Conservation (phyloP, 2,329 filamentous ascomycete genomes). For the Phyllosticta citriasiana region DNA sequence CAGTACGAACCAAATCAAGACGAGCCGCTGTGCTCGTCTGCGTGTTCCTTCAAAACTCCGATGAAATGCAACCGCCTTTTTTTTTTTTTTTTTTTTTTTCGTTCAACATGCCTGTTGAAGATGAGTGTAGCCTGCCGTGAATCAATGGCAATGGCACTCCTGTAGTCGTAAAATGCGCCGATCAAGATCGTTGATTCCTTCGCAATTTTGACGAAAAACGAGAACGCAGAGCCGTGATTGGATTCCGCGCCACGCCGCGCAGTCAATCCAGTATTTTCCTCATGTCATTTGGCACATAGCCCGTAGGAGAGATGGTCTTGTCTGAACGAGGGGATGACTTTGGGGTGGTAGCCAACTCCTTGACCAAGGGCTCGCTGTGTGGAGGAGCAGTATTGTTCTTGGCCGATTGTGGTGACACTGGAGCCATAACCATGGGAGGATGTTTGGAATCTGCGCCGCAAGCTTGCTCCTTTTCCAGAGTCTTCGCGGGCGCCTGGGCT, state of each 20-base stretch:
- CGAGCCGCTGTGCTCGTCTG: neutral
- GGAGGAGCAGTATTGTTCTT: constrained; percentile 22
- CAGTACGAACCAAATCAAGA: neutral
- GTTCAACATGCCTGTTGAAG: neutral
- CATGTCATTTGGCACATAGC: constrained; percentile 1
- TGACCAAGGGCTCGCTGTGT: constrained; percentile 2
- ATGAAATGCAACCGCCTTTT: neutral
- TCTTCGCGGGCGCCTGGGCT: neutral
- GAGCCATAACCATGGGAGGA: constrained; percentile 17
- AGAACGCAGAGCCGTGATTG: neutral
- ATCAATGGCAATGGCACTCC: neutral
- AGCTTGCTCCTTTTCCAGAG: neutral
- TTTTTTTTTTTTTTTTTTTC: neutral
- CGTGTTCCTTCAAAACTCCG: neutral
- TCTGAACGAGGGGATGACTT: neutral
- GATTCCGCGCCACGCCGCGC: neutral
- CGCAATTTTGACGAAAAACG: neutral
- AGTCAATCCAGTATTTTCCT: neutral
- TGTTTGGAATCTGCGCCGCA: constrained; percentile 9
- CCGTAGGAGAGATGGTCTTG: constrained; percentile 2
- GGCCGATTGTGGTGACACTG: constrained; percentile 20
- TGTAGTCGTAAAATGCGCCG: neutral
- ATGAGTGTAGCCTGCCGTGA: neutral
- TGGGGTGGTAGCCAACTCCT: neutral
- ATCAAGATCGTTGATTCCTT: neutral